Conservation (phyloP, 352 stramenopile species). For the Globisporangium splendens region DNA sequence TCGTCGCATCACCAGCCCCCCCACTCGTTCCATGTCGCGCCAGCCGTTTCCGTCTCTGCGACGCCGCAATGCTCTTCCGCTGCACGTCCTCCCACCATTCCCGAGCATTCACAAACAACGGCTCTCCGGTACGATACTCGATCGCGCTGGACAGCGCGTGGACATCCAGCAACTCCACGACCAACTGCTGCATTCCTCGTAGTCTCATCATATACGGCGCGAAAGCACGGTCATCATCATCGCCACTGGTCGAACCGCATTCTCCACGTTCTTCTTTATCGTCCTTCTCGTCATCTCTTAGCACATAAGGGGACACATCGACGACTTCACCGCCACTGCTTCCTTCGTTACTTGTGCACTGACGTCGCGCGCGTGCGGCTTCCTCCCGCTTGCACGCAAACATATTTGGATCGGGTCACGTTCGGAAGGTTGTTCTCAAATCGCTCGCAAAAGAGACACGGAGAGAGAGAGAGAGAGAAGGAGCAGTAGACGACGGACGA, state of each 20-base stretch:
- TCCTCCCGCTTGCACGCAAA: constrained; percentile 8
- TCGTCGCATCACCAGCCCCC: neutral
- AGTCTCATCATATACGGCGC: constrained; percentile 27
- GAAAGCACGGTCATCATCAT: neutral
- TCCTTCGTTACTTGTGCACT: neutral
- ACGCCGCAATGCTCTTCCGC: constrained; percentile 17
- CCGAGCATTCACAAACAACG: constrained; percentile 26
- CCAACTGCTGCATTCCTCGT: constrained; percentile 22
- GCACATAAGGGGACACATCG: neutral
- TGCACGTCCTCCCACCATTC: constrained; percentile 49
- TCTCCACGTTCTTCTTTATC: neutral
- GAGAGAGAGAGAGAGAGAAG: neutral
- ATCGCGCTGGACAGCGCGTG: constrained; percentile 35
- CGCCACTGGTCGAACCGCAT: neutral
- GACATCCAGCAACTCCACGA: constrained; percentile 33
- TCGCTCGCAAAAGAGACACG: no score
- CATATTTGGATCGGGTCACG: neutral
- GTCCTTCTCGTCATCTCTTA: neutral
- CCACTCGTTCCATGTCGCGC: constrained; percentile 1
- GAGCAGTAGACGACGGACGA: no score
- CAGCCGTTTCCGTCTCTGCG: constrained; percentile 2
- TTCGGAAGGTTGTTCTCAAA: no score
- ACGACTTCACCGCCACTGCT: neutral
- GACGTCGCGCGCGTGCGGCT: neutral
- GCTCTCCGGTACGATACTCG: constrained; percentile 23